These are phyloP conservation scores for Boletus reticulatus DNA, from an alignment of 768 basidiomycete genomes.

Conservation along the genomic window DNA sequence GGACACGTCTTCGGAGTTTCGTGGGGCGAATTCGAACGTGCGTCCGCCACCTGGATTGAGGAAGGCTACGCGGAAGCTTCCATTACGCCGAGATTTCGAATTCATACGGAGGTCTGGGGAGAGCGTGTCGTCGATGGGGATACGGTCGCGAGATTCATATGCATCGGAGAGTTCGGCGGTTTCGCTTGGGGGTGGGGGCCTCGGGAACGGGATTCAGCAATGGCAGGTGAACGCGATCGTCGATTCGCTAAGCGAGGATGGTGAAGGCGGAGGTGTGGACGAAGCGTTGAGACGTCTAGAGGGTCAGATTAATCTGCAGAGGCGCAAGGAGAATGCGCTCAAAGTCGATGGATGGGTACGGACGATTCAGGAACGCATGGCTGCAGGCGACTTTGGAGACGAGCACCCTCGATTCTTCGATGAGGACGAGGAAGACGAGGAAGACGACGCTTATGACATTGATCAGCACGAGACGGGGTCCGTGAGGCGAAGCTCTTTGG, in stretches of 20 bases:
- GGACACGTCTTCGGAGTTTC: slow-evolving; percentile 63
- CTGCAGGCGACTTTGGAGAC: slow-evolving; percentile 59
- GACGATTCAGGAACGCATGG: slow-evolving; percentile 64
- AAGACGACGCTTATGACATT: slow-evolving; percentile 31
- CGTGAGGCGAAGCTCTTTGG: slow-evolving; percentile 4
- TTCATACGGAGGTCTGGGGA: slow-evolving; percentile 68
- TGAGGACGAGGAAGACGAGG: slow-evolving; percentile 42
- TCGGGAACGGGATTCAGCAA: slow-evolving; percentile 52
- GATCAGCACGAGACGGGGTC: slow-evolving; percentile 34
- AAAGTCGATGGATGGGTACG: slow-evolving; percentile 86
- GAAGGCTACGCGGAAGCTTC: slow-evolving; percentile 56
- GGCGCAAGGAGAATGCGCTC: slow-evolving; percentile 64
- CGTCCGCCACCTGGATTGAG: slow-evolving; percentile 53
- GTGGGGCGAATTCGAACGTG: slow-evolving; percentile 31
- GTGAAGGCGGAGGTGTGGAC: slow-evolving; percentile 76
- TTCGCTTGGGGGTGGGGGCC: slow-evolving; percentile 39
- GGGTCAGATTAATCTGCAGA: slow-evolving; percentile 77
- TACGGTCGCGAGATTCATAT: slow-evolving; percentile 60
- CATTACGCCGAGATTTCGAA: slow-evolving; percentile 77
- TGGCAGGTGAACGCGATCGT: slow-evolving; percentile 84
- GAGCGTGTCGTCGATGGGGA: slow-evolving; percentile 79
- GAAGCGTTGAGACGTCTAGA: slow-evolving; percentile 79
- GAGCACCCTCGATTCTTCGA: slow-evolving; percentile 58
- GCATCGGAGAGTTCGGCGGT: slow-evolving; percentile 41
- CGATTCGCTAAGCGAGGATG: slow-evolving; percentile 71